Base-by-base conservation (phyloP, 108 stramenopile species). In the Cyclostephanos invisitatus region DNA sequence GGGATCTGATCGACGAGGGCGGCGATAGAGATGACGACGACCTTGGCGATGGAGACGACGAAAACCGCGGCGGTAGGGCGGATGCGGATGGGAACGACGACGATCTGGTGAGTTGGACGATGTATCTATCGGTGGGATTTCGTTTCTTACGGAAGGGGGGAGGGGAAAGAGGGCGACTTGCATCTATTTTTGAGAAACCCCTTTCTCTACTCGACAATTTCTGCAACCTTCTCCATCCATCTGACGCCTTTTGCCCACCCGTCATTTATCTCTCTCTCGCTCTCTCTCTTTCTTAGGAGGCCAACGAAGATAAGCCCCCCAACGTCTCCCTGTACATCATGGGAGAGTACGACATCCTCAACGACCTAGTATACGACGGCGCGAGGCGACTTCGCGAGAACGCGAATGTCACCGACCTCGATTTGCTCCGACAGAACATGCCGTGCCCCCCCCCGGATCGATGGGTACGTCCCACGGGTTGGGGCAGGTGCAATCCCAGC, bases 281-380 rank as follows among this genome's bases (percentile, higher is more conserved):
- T 36, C 64, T 61, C 54, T 8, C n/a, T 27, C 47, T 55, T 20
- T 20, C 47, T 7, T 48, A 86, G 80, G 69, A 59, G 21, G 82
- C 78, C 5, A 79, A 86, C 53, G 81, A 87, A 32, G 80, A 89
- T 32, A 88, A 90, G 25, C 85, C 86, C 17, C 75, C 79, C 14
- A 90, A 89, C 80, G 66, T 89, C 36, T 89, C 88, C 37, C 83
- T 94, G 35, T 80, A 84, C 59, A 75, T 88, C 38, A 68, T 92
- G 49, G 94, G 94, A 8, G 91, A 92, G 74, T 95, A 91, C 64
- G 94, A 92, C 60, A 82, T 89, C 51, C 91, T 95, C 78, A 95
- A 92, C 65, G 81, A 92, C 38, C 86, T 95, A 9, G 87, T 89
- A 42, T 84, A 87, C 36, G 94, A 95, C 72, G 94, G 94, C 0